phyloP scores from a whole-genome alignment of 1,284 basidiomycete genomes.

The Ceratobasidium sp. region DNA sequence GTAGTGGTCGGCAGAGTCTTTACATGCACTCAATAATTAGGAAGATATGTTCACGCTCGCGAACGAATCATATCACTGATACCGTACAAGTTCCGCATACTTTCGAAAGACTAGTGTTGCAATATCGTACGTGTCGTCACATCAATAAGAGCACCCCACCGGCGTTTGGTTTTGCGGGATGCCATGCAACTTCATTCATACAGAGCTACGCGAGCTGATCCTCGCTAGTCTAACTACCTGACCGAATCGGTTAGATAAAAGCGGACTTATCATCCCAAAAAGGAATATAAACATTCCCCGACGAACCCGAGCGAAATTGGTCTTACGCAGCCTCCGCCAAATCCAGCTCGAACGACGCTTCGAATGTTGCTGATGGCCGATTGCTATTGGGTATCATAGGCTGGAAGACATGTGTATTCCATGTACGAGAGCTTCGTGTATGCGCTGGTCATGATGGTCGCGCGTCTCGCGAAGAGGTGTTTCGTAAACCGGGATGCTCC shows the following conservation, averaged over 20 bases:
- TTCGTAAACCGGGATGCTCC: no score
- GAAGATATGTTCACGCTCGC: no score
- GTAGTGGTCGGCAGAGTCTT: no score
- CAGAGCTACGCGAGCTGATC: slow-evolving; percentile 29
- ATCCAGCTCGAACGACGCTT: slow-evolving; percentile 4
- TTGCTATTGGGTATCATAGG: not conserved
- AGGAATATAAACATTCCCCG: slow-evolving; percentile 32
- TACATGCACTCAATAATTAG: no score
- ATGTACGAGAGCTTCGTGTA: not conserved
- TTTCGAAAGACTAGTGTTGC: no score
- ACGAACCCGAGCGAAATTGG: slow-evolving; percentile 9
- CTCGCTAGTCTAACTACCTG: not conserved
- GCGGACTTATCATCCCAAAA: not conserved
- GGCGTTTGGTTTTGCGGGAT: no score
- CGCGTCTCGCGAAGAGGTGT: no score
- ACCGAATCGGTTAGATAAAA: slow-evolving; percentile 22
- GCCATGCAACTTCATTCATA: no score
- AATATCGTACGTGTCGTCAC: no score
- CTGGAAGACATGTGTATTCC: not conserved
- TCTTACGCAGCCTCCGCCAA: not conserved
- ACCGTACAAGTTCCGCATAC: no score
- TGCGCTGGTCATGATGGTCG: slow-evolving; percentile 4
- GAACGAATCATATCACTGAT: no score
- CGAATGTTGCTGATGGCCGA: slow-evolving; percentile 3
- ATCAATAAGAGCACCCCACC: no score